Evolutionary conservation across 202 grass and related monocot genomes (phyloP), one percentile per base, ranked within the genome.

Genomic region (Brachypodium distachyon): DNA sequence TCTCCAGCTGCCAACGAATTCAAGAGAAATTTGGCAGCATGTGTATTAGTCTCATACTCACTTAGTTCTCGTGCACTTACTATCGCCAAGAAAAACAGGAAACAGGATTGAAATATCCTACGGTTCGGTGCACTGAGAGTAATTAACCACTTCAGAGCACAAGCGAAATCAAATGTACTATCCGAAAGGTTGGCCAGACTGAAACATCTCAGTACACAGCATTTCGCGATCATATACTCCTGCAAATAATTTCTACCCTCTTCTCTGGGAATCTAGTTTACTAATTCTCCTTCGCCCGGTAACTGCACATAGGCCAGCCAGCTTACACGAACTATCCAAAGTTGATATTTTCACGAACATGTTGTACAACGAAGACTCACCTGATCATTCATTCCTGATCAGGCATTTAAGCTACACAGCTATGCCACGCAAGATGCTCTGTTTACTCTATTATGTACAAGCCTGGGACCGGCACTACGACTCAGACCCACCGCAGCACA

Each of bases 401-500:
- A 69, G 74, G 28, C 69, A 67, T 43, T 67, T 34, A 64, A 64
- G 2, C 62, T 75, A 44, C 38, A 70, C 44, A 74, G 33, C n/a
- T 18, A 67, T 38, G 8, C 0, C 6, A 73, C 13, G 14, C 41
- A 41, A 23, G 6, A 25, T 5, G 41, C 21, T 53, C 3, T 19
- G 1, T 19, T 0, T 11, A 33, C 54, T 42, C 75, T 76, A 48
- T 29, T 79, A 90, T 75, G 75, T 77, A 91, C 75, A 83, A 34
- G 17, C 56, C 17, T 11, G 0, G 25, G 66, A 14, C 47, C 9
- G 1, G 1, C 3, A 68, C 71, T 87, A 89, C 3, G 63, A 84
- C 4, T 96, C 63, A 0, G 80, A 72, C 29, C 87, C 86, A 34
- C 64, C 46, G 32, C 89, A 92, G 66, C 96, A 99, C 16, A 95